Base-by-base conservation (phyloP, 352 stramenopile genomes). In the Globisporangium megalacanthum region DNA sequence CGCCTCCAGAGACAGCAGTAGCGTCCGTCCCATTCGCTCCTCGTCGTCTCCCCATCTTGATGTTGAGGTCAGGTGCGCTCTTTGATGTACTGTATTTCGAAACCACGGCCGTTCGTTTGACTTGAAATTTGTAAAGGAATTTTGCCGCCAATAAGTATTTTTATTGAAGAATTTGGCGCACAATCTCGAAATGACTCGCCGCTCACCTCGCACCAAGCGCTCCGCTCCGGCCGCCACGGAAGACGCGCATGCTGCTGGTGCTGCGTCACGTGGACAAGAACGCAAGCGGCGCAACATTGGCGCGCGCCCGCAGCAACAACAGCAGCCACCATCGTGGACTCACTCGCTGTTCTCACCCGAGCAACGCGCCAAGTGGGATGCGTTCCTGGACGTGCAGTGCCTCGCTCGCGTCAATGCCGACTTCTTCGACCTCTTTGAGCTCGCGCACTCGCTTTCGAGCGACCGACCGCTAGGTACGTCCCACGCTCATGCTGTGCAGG, bases 341-440 rank as follows among this genome's bases (percentile, higher is more conserved):
- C 19, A 29, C 17, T 61, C 52, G 25, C 19, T 46, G 15, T 61
- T 65, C 35, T 37, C 64, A 4, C 10, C 44, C 1, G 60, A 54
- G 42, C 57, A 72, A 20, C 58, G 66, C 33, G 49, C 45, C 31
- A 62, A 65, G 31, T 88, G 78, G 79, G 56, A 66, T 50, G 50
- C 54, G 15, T 67, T 79, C 53, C 49, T 89, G 55, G 54, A 63
- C 50, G 64, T 62, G 14, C 69, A 75, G 17, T 72, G 68, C 49
- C 61, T 76, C 48, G 33, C 75, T 9, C 56, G 67, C 13, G 65
- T 66, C 7, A 57, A 66, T 0, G 31, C 31, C 8, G 76, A 87
- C n/a, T 63, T 89, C 22, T 87, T 68, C 50, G 62, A 70, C 37
- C 20, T 89, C 9, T 83, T 76, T 52, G 64, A 70, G 35, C 46